Base-by-base conservation (phyloP, 2,329 filamentous ascomycete genomes). In the Zasmidium angulare region DNA sequence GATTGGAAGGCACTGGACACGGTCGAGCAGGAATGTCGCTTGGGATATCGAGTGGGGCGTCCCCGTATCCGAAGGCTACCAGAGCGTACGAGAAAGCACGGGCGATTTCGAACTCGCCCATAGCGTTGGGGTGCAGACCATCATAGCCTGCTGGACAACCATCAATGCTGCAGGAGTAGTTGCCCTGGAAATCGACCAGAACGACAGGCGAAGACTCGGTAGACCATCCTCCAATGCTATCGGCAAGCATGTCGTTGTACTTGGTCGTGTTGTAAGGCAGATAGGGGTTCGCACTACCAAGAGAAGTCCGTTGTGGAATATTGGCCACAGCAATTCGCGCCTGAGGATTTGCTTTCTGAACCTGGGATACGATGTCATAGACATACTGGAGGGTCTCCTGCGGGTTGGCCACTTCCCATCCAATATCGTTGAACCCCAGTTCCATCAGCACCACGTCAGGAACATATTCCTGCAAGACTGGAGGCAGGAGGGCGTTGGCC, bases 121-220 rank as follows among this genome's bases (percentile, higher is more conserved):
- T 40, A 10, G 50, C 31, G n/a, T 53, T 53, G 2, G 50, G 50
- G n/a, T 46, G 50, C 14, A 53, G 19, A 12, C 29, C 50, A 46
- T 53, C 50, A 20, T 40, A 40, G 12, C 29, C 31, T n/a, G n/a
- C 50, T 1, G 50, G 29, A 9, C 50, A 53, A 11, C 3, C 24
- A 21, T 20, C 23, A 14, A n/a, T 53, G n/a, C 50, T 31, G 22
- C 50, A 53, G 12, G 50, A 26, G n/a, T 53, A 53, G 31, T 53
- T 21, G 19, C 40, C 24, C 20, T 26, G 26, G 9, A 53, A 26
- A 23, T 53, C n/a, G 4, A 46, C 50, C 3, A 23, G 26, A 12
- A 1, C 14, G 6, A 53, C n/a, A 12, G 50, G 50, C 12, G 50
- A 53, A 3, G 17, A 9, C 3, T n/a, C 20, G 11, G 50, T 53